Base-by-base conservation (phyloP, 2,329 filamentous ascomycete genomes). In the Ophiostoma piceae region DNA sequence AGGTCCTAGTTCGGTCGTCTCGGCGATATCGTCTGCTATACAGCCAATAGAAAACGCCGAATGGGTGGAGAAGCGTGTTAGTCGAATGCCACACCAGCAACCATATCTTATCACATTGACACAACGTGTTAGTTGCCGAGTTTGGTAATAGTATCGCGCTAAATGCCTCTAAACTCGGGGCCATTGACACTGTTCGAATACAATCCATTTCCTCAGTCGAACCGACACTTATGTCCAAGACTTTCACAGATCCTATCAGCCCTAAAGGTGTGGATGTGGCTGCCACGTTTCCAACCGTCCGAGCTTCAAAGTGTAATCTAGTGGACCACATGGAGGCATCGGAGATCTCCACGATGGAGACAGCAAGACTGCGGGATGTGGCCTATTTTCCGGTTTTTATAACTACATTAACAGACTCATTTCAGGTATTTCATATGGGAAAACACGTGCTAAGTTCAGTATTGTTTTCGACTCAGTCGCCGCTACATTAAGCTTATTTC, bases 51-150 rank as follows among this genome's bases (percentile, higher is more conserved):
- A 26, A 57, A 57, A 9, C 51, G 51, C 51, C 51, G 51, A 5
- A 1, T 5, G 0, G 5, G 51, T 22, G 22, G 51, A 12, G 51
- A 22, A 57, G 3, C 22, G 22, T 57, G 51, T 57, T 57, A 57
- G 51, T 57, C n/a, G 9, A 57, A 57, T 57, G n/a, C 51, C 22
- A 26, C 11, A 14, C 51, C 8, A 7, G 19, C 22, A 57, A 26
- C n/a, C 9, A 22, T 47, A 47, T 57, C 22, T 57, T 57, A 57
- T 57, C 51, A 3, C 22, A 57, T 14, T 22, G 51, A 29, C 51
- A 26, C 51, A 57, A 26, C n/a, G 22, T 57, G 51, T 57, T 26
- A 57, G 51, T 57, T 57, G 51, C 51, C 51, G 51, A 12, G 51
- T 26, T 57, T 57, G 51, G 51, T 26, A 22, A 22, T 26, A 26